These are phyloP conservation scores for Grosmannia huntii DNA, from an alignment of 2,329 filamentous ascomycete genomes.

Conservation along the genomic window DNA sequence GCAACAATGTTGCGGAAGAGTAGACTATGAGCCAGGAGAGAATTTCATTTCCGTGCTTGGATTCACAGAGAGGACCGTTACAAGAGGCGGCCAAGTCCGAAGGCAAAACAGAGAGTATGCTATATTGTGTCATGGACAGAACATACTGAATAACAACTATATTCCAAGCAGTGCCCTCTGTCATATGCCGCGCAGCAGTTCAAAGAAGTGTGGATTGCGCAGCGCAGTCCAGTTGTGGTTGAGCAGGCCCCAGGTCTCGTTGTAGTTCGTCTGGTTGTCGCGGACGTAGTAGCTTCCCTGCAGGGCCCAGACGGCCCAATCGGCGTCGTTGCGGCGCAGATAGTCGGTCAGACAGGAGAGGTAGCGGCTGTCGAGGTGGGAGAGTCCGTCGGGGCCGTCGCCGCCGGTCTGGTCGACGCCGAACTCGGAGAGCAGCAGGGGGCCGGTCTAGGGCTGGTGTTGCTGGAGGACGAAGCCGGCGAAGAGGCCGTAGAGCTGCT, in stretches of 20 bases:
- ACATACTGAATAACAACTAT: not conserved
- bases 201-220: conserved; percentile 24
- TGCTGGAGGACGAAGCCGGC: conserved; percentile 40
- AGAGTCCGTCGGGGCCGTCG: conserved; percentile 21
- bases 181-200: conserved; percentile 25
- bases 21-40: not conserved
- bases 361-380: conserved; percentile 32
- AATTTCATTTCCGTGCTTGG: not conserved
- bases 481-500: conserved; percentile 31
- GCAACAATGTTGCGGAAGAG: not conserved
- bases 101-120: not conserved
- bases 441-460: conserved; percentile 32
- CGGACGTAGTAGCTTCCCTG: conserved; percentile 47
- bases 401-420: conserved; percentile 37
- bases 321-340: conserved; percentile 41
- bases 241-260: conserved; percentile 37
- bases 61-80: no score
- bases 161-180: conserved; percentile 15
- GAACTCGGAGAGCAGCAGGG: conserved; percentile 47
- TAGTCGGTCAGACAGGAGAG: conserved; percentile 39
- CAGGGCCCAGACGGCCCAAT: conserved; percentile 47
- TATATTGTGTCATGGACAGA: not conserved
- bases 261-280: conserved; percentile 32
- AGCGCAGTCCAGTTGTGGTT: conserved; percentile 24
- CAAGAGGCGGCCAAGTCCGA: no score